Evolutionary conservation across 768 basidiomycete species (phyloP), one percentile per base, ranked within the genome.

Genomic region (Boletus fagicola): DNA sequence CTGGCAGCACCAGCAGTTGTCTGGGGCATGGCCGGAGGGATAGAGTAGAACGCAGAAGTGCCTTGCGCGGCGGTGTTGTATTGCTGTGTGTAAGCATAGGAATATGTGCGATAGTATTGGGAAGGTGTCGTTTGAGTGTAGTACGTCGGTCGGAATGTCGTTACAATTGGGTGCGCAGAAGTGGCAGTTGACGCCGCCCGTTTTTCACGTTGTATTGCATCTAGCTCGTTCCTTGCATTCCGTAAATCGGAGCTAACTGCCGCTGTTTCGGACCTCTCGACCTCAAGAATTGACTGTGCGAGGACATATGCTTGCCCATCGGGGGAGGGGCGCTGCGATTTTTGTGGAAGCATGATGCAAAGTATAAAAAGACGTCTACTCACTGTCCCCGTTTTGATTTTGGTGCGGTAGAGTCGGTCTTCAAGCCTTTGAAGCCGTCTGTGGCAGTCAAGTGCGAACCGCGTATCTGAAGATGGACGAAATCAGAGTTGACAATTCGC

Each of bases 131-230:
- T 63, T 58, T 68, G 74, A 45, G 67, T 48, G 59, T 69, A 74
- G 49, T 71, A 74, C 2, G 71, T 68, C 39, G 79, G 75, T 44
- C 83, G 77, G 48, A 77, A 70, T 18, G 77, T 68, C 31, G 72
- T 66, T 18, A 73, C 60, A 10, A 72, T 66, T 12, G 69, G 55
- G 7, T 72, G 67, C n/a, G 74, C 72, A 13, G 72, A 49, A 70
- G 73, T 16, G 18, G 58, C 7, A 38, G 51, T 55, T 6, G 65
- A 68, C 33, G 63, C 46, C n/a, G 77, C 75, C 31, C 86, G 86
- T 68, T 86, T 88, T 72, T 88, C 86, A 58, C 85, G 80, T 62
- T 90, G 85, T 52, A 86, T 67, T 53, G 80, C 80, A 63, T 92
- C 90, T 51, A 85, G 73, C 59, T 90, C 87, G 42, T 80, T 74